Evolutionary conservation across 148 eudicot species (phyloP).

Genomic region (Linanthus parryae): DNA sequence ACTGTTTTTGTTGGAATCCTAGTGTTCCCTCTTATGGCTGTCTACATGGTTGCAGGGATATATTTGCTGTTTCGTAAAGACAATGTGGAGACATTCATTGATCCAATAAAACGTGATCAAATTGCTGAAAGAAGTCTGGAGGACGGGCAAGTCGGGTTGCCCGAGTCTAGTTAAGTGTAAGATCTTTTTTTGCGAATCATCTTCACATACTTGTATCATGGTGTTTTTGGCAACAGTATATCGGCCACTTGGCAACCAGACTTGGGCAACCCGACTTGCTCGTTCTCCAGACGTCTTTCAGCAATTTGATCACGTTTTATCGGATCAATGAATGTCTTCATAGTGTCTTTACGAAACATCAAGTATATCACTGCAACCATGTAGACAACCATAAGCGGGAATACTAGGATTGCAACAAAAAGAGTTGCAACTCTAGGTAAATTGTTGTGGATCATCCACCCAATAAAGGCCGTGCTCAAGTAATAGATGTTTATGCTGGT

Average conservation of each 20-base stretch:
- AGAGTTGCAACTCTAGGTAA: conserved; percentile 67
- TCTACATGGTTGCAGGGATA: conserved; percentile 45
- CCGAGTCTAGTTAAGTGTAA: too few relatives aligned
- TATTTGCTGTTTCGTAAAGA: conserved; percentile 79
- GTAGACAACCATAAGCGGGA: conserved; percentile 75
- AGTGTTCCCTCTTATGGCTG: conserved; percentile 72
- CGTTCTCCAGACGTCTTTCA: conserved; percentile 25
- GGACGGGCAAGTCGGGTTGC: too few relatives aligned
- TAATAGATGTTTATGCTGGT: conserved; percentile 78
- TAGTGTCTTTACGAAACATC: conserved; percentile 59
- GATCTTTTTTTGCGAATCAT: too few relatives aligned
- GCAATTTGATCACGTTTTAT: conserved; percentile 22
- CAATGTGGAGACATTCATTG: conserved; percentile 44
- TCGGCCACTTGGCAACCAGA: too few relatives aligned
- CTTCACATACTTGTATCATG: too few relatives aligned
- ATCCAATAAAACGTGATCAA: conserved; percentile 33
- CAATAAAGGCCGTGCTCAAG: conserved; percentile 56
- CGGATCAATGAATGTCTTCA: conserved; percentile 52
- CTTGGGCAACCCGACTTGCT: conserved; percentile 12
- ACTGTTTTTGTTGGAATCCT: conserved; percentile 56
- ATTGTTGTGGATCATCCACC: conserved; percentile 61
- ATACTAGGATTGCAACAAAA: conserved; percentile 61
- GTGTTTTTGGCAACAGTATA: too few relatives aligned
- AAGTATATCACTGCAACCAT: conserved; percentile 53
- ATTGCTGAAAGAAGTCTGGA: too few relatives aligned